Evolutionary conservation across 257 asterid species (phyloP), one percentile per base, ranked within the genome.

Genomic region (Nicotiana attenuata): DNA sequence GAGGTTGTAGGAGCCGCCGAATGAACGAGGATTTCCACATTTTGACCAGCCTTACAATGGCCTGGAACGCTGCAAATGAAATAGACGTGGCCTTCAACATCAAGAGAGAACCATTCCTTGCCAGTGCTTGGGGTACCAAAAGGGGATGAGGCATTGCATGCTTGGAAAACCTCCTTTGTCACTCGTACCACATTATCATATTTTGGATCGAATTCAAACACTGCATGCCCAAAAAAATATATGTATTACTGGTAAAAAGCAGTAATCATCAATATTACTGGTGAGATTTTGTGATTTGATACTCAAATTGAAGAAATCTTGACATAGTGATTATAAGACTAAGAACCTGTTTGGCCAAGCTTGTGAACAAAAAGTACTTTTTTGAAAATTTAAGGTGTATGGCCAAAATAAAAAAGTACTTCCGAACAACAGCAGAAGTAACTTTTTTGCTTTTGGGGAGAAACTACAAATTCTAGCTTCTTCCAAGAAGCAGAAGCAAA

Each of bases 21-120:
- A 55, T 55, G 60, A 55, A 55, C 60, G 20, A 16, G 1, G 60
- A 91, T 87, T 35, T 91, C 92, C 1, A 92, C 85, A 69, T 64
- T 89, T 75, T 87, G 97, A 1, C 94, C 93, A 3, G 80, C 71
- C 64, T 69, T 60, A 5, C 97, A 92, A 80, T 91, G 94, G 80
- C 82, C 86, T 2, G 86, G 86, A 0, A 82, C 2, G 41, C 90
- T 10, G 69, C 93, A 87, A 4, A 91, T 85, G 89, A 91, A 92
- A 78, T 84, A 91, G 53, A 45, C 90, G 83, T 92, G 97, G 29
- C 92, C 93, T 15, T 87, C 68, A 3, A 28, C 53, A 1, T 20
- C 50, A 1, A 91, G 57, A 2, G 80, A 55, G 85, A 92, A 91
- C 1, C 89, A 66, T 29, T 92, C 92, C 16, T 86, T 84, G 78